phyloP scores from a whole-genome alignment of 140 eudicot genomes.

The Oenanthe javanica region DNA sequence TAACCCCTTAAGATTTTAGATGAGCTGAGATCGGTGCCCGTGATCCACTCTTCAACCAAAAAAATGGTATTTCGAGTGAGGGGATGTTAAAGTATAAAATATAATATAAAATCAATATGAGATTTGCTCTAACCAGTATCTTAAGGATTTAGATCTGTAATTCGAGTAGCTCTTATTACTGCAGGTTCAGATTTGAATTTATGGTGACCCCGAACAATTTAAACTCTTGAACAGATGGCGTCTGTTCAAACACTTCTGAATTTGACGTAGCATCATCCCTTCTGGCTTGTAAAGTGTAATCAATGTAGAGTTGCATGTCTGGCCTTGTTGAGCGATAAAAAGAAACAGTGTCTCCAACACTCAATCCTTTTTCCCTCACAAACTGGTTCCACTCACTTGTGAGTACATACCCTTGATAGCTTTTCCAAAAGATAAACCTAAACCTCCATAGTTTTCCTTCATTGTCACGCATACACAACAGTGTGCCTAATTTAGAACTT shows the following conservation, averaged over 20 bases:
- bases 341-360: slow-evolving; percentile 9
- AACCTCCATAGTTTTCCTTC: slow-evolving; percentile 17
- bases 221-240: neutral
- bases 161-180: neutral
- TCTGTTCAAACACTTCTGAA: neutral
- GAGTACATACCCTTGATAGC: slow-evolving; percentile 10
- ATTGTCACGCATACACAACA: slow-evolving; percentile 9
- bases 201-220: slow-evolving; percentile 17
- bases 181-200: neutral
- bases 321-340: slow-evolving; percentile 3
- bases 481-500: neutral
- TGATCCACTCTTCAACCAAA: no score
- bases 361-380: slow-evolving; percentile 10
- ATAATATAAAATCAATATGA: no score
- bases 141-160: no score
- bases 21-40: no score
- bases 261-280: neutral
- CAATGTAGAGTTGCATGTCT: slow-evolving; percentile 10
- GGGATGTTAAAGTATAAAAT: no score
- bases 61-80: no score
- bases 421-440: slow-evolving; percentile 14
- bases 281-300: neutral
- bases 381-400: slow-evolving; percentile 16
- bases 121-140: no score
- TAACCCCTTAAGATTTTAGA: no score